Base-by-base conservation (phyloP, 306 rosid species). In the Pachyrhizus erosus region DNA sequence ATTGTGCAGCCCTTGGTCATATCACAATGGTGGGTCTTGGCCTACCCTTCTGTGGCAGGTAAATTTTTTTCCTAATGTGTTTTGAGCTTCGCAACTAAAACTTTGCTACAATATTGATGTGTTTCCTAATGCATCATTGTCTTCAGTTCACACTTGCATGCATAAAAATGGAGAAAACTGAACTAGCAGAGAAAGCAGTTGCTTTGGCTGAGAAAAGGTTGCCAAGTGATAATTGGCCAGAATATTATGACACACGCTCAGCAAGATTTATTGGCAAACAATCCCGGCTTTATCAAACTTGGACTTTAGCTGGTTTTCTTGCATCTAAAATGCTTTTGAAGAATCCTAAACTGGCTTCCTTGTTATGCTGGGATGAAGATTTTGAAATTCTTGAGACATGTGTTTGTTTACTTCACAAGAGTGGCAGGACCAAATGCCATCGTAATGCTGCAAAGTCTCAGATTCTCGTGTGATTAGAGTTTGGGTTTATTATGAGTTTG, bases 1-100 rank as follows among this genome's bases (percentile, higher is more conserved):
- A 66, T 81, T 79, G 73, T 76, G 78, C 96, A 96, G 99, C 58
- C 91, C 99, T 33, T 96, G 98, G 99, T 96, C 99, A 61, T 96
- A 96, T 87, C 99, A 96, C 78, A 96, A 96, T 64, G 98, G 97
- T 27, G 99, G 99, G 76, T 96, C 99, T 75, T 96, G 99, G 99
- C 99, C 99, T 2, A 93, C 99, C 15, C 98, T 96, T 79, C 81
- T 96, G 64, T 96, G 99, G 98, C 99, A 96, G 97, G 99, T 96
- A 79, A 79, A 48, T 45, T 51, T 72, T 66, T 78, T 73, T 80
- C 51, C 18, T 18, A n/a, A 57, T 54, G 23, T 52, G 15, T 61
- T 54, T 39, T 46, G 45, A 54, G 62, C 21, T 61, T 40, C 29
- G 45, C 58, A 58, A 39, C 39, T 43, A 57, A 54, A 76, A 33